Conservation (phyloP, 108 stramenopile genomes). For the Thalassiosira profunda region DNA sequence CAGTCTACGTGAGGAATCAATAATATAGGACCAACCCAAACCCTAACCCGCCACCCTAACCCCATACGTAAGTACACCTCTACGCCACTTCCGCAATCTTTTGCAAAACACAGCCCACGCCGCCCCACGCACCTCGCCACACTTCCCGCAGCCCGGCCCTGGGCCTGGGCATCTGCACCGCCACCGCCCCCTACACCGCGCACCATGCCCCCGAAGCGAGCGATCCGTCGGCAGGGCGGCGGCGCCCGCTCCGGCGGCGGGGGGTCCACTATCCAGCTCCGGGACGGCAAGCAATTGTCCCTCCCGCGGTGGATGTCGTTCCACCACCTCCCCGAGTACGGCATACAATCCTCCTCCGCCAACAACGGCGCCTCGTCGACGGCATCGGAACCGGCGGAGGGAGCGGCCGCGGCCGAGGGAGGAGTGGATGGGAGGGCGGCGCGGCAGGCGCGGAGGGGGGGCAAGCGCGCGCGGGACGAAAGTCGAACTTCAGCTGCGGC, state of each 20-base stretch:
- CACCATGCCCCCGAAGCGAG: no score
- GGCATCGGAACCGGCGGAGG: background rate
- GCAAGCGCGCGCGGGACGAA: background rate
- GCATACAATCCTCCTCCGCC: background rate
- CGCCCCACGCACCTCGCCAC: no score
- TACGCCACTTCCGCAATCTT: no score
- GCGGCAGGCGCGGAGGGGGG: background rate
- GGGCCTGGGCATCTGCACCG: no score
- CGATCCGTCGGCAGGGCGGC: background rate
- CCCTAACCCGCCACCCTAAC: no score
- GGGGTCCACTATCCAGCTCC: conserved; percentile 9
- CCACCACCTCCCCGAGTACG: conserved; percentile 10
- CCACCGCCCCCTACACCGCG: no score
- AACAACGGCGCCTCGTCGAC: background rate
- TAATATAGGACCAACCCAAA: no score
- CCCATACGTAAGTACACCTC: no score
- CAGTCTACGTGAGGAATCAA: no score
- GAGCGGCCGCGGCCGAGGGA: background rate
- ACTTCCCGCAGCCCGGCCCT: no score
- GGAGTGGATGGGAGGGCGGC: background rate
- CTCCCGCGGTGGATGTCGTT: conserved; percentile 9
- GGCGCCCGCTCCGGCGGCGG: background rate
- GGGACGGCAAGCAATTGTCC: conserved; percentile 9
- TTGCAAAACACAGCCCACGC: no score
- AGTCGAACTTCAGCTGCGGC: no score